phyloP scores from a whole-genome alignment of 1,284 basidiomycete species.

The Microbotryum lychnidis-dioicae region DNA sequence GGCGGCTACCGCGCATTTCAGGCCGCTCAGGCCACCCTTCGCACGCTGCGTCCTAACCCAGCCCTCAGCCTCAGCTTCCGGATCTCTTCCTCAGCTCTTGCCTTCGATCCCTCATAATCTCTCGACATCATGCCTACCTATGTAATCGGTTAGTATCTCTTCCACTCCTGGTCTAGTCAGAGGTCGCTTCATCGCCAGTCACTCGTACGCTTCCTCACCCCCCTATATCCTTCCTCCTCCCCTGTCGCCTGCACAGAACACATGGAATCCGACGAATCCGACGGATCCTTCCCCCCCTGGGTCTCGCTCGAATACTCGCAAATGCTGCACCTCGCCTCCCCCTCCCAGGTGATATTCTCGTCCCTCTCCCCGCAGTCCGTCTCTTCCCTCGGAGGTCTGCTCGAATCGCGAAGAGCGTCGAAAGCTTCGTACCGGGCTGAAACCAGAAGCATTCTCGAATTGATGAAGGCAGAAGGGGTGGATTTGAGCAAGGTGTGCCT shows the following conservation, averaged over 20 bases:
- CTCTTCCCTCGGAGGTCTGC: conserved; percentile 47
- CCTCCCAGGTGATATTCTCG: conserved; percentile 67
- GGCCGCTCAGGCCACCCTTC: neutral
- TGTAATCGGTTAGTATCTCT: conserved; percentile 17
- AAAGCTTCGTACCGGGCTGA: conserved; percentile 47
- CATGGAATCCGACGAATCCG: conserved; percentile 85
- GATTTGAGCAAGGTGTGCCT: conserved; percentile 63
- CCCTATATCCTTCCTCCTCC: neutral
- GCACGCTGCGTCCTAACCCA: neutral
- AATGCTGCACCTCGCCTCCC: conserved; percentile 53
- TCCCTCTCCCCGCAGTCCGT: conserved; percentile 65
- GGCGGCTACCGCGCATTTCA: neutral
- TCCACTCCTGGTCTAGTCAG: neutral
- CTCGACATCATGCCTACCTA: conserved; percentile 18
- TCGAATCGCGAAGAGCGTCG: conserved; percentile 39
- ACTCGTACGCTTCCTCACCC: neutral
- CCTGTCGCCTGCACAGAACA: conserved; percentile 54
- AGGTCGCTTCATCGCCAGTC: too few species aligned
- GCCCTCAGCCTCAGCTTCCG: neutral
- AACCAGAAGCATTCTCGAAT: conserved; percentile 55
- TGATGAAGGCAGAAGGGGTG: conserved; percentile 52
- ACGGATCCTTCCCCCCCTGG: conserved; percentile 67
- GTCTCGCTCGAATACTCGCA: conserved; percentile 46
- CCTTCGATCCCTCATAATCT: neutral
- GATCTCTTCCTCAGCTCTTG: neutral